Conservation (phyloP, 306 rosid species). For the Medicago lupulina region DNA sequence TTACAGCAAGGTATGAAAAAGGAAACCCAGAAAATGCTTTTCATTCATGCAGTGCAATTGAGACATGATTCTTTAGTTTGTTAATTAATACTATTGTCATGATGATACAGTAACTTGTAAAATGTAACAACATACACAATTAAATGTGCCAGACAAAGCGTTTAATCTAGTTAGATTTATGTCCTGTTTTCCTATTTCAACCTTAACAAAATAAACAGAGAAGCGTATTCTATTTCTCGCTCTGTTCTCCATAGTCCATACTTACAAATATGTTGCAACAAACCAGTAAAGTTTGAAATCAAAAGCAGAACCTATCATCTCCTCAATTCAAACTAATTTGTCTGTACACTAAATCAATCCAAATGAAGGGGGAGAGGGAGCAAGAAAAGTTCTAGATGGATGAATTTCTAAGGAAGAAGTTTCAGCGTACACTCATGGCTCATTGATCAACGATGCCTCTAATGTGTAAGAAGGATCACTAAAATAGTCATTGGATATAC, state of each 20-base stretch:
- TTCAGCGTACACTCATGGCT: not conserved
- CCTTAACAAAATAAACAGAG: constrained; percentile 17
- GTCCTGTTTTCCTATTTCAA: constrained; percentile 24
- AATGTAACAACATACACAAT: constrained; percentile 2
- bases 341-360: constrained; percentile 7
- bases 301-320: constrained; percentile 20
- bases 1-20: constrained; percentile 10
- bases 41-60: constrained; percentile 29
- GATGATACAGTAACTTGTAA: constrained; percentile 9
- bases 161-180: not conserved
- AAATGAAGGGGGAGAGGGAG: constrained; percentile 16
- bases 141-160: constrained; percentile 9
- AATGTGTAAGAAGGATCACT: constrained; percentile 10
- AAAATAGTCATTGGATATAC: constrained; percentile 16
- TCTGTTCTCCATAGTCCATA: not conserved
- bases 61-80: constrained; percentile 15
- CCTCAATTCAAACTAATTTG: constrained; percentile 3
- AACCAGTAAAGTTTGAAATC: constrained; percentile 13
- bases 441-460: not conserved
- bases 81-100: constrained; percentile 15
- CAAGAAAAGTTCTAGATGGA: not conserved
- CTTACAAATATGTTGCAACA: not conserved
- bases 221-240: constrained; percentile 26
- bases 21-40: constrained; percentile 14
- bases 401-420: constrained; percentile 17